Evolutionary conservation across 169 alveolate species (phyloP), one percentile per base, ranked within the genome.

Genomic region (Eimeria maxima): DNA sequence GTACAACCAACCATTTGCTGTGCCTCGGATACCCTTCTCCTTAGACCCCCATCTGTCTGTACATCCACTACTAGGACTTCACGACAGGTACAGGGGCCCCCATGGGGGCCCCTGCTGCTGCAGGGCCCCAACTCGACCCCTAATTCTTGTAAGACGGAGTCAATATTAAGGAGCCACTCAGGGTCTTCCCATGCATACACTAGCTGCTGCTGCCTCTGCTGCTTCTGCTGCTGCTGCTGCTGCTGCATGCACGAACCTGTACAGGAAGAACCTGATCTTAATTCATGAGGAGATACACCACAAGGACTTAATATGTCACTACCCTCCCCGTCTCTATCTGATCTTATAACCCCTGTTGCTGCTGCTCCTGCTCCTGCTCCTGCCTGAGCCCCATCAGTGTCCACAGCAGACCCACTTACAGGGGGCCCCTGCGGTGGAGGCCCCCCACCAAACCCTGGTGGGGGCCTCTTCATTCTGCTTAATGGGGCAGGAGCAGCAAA

Each of bases 31-130:
- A 87, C 71, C 83, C 94, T 69, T 33, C 71, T 60, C 73, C 95
- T 57, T 24, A 90, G 90, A 53, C 38, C 81, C 55, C 87, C 95
- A 67, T 90, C 95, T 29, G 74, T 71, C 50, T 90, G 95, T n/a
- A 90, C 90, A 27, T 90, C 95, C 29, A 90, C 95, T 1, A 90
- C 90, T 50, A 90, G 20, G 24, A 90, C 90, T 27, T 90, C 95
- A 18, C 95, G 47, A 29, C 95, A 90, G 71, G 55, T 6, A 24
- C 95, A 90, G 60, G 83, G 83, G 63, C 69, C 80, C 69, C 84
- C 84, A 44, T 73, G 84, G 50, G 55, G 80, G 67, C 91, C 76
- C 65, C 89, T 38, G 38, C 67, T 78, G 89, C 89, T 38, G 89
- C 89, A 44, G 89, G 57, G 33, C 76, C 60, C 92, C 84, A n/a